Percentiles rank a stretch among this genome's conserved stretches.
Conservation (phyloP, 2,329 filamentous ascomycete species). For the Cladophialophora immunda region DNA sequence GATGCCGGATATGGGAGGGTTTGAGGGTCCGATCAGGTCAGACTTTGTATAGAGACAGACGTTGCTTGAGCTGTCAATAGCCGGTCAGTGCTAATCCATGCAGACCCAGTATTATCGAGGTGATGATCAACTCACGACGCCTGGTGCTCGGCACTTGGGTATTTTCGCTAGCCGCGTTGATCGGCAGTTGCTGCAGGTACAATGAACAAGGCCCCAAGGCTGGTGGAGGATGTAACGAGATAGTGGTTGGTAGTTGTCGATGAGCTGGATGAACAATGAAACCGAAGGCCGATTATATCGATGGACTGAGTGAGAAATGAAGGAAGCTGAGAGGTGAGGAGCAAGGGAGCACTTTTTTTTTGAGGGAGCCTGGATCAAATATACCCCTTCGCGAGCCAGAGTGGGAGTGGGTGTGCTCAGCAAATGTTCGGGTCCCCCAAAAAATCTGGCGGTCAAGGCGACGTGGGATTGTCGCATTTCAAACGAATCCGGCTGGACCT, state of each 20-base stretch:
- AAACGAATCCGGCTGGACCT: constrained; percentile 33
- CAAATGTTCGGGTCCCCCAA: constrained; percentile 22
- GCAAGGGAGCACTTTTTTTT: constrained; percentile 15
- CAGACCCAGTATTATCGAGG: constrained; percentile 6
- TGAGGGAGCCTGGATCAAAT: constrained; percentile 29
- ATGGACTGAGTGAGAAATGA: constrained; percentile 3
- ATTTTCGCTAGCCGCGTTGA: constrained; percentile 17
- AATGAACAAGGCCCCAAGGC: constrained; percentile 10
- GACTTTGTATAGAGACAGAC: neutral
- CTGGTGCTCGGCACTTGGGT: constrained; percentile 12
- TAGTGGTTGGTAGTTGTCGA: neutral
- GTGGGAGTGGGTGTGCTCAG: constrained; percentile 18
- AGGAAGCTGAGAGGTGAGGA: constrained; percentile 10
- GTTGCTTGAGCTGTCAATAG: neutral
- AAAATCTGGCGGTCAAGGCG: constrained; percentile 38
- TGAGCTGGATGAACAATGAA: constrained; percentile 14
- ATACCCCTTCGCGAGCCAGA: constrained; percentile 30
- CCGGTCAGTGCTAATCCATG: constrained; percentile 5
- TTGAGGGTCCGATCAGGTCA: neutral
- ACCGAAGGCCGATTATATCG: constrained; percentile 19
- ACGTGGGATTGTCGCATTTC: constrained; percentile 40
- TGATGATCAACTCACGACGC: constrained; percentile 19
- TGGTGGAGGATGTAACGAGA: constrained; percentile 4
- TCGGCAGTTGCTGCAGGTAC: constrained; percentile 32
- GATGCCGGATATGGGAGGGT: constrained; percentile 11